A percentile compares a stretch with the other conserved stretches of the same genome.
These are phyloP conservation scores for Pilatotrama ljubarskyi DNA, from an alignment of 768 basidiomycete species.

Conservation along the genomic window DNA sequence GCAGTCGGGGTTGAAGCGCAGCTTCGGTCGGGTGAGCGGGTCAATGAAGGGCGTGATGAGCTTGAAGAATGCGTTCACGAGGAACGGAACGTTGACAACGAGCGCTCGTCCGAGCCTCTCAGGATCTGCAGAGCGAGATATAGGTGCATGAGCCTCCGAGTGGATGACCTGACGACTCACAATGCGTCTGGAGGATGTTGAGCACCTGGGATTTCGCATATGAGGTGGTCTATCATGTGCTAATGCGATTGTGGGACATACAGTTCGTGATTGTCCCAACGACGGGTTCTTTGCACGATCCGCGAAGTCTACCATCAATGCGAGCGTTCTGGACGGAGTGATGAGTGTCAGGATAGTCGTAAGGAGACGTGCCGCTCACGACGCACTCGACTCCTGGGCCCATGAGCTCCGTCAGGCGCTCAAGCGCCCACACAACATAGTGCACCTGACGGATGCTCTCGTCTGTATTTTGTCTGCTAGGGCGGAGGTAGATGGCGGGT, in stretches of 20 bases:
- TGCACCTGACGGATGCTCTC: constrained; percentile 69
- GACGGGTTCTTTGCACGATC: constrained; percentile 65
- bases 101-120: constrained; percentile 78
- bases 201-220: constrained; percentile 22
- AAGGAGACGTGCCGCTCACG: background rate
- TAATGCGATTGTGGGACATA: constrained; percentile 24
- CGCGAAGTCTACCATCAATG: constrained; percentile 75
- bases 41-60: constrained; percentile 81
- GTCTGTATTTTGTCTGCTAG: constrained; percentile 76
- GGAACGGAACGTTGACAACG: constrained; percentile 80
- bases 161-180: no score
- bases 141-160: background rate
- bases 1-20: constrained; percentile 72
- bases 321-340: constrained; percentile 50
- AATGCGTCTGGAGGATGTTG: constrained; percentile 75
- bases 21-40: constrained; percentile 73
- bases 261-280: constrained; percentile 38
- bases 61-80: constrained; percentile 74
- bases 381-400: constrained; percentile 79
- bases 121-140: constrained; percentile 44
- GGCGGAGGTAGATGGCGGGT: constrained; percentile 69
- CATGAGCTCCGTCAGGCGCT: constrained; percentile 76
- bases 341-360: background rate
- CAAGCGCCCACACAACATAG: constrained; percentile 74
- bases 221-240: background rate